These are phyloP conservation scores for Fusarium sp. DNA, from an alignment of 2,329 filamentous ascomycete genomes.

Conservation along the genomic window DNA sequence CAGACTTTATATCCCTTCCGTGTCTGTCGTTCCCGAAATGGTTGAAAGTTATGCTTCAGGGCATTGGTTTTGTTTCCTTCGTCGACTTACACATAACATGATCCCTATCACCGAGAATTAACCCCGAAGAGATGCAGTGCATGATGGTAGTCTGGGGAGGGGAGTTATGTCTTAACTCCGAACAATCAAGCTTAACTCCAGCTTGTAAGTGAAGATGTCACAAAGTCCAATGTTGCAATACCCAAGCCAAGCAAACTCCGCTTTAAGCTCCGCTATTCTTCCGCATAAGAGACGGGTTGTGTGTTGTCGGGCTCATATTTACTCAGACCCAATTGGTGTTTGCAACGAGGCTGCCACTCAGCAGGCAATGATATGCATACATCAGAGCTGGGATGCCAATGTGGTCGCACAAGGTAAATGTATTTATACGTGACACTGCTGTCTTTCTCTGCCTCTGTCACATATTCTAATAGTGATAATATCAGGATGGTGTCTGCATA, in stretches of 20 bases:
- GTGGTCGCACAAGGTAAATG: no score
- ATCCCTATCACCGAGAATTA: neutral
- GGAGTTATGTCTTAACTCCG: neutral
- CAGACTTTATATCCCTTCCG: neutral
- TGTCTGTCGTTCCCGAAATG: no score
- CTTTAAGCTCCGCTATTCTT: neutral
- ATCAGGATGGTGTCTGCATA: no score
- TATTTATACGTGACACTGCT: no score
- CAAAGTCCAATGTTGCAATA: neutral
- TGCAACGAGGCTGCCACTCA: no score
- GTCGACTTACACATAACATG: fast-evolving
- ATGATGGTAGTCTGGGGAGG: no score
- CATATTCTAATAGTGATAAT: no score
- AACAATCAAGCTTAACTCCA: neutral
- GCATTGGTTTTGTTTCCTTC: fast-evolving
- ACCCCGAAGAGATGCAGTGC: neutral
- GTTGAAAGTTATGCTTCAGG: neutral
- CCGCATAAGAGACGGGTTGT: neutral
- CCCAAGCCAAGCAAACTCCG: neutral
- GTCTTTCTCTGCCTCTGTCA: no score
- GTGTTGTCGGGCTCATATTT: neutral
- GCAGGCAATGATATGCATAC: no score
- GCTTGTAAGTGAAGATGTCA: neutral
- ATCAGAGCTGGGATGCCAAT: no score
- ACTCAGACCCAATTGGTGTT: no score